Evolutionary conservation across 1,284 basidiomycete species (phyloP), one percentile per base, ranked within the genome.

Genomic region (Ceratobasidium sp.): DNA sequence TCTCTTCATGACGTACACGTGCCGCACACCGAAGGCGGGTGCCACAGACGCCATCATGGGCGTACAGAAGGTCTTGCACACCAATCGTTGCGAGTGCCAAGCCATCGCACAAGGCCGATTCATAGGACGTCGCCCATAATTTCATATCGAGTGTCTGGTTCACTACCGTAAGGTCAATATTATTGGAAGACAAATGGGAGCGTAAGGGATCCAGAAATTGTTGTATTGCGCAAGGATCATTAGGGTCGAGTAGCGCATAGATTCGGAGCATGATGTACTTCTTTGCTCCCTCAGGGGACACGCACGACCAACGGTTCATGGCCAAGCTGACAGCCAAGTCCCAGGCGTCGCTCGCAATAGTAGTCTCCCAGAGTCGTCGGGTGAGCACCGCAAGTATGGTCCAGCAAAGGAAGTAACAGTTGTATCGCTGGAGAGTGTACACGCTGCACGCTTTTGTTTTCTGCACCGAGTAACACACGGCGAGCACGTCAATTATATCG

Each of bases 391-490:
- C 54, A 9, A 58, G 54, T 58, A 58, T 9, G 7, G 54, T 31
- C 3, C 22, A 13, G 27, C 54, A 58, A 6, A 58, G 14, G 19
- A 58, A 58, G 54, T 58, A 58, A n/a, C 54, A 58, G n/a, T n/a
- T n/a, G n/a, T n/a, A n/a, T n/a, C n/a, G n/a, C n/a, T n/a, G n/a
- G n/a, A n/a, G n/a, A n/a, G 54, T 58, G 24, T 58, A 58, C 6
- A 58, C 48, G 24, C 54, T 29, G 19, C 54, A 37, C 13, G 9
- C 24, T 11, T 4, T 5, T 7, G 19, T 58, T 4, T 31, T 9
- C 24, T 58, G 54, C 7, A 58, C 29, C 5, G 54, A 58, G 27
- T 58, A 58, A 27, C 54, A 58, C 7, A 58, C 24, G 7, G 14
- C 54, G 11, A 58, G 24, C 22, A 58, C 31, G 19, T 58, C 54